Conservation (phyloP, 352 stramenopile species). For the Phytophthora chlamydospora region DNA sequence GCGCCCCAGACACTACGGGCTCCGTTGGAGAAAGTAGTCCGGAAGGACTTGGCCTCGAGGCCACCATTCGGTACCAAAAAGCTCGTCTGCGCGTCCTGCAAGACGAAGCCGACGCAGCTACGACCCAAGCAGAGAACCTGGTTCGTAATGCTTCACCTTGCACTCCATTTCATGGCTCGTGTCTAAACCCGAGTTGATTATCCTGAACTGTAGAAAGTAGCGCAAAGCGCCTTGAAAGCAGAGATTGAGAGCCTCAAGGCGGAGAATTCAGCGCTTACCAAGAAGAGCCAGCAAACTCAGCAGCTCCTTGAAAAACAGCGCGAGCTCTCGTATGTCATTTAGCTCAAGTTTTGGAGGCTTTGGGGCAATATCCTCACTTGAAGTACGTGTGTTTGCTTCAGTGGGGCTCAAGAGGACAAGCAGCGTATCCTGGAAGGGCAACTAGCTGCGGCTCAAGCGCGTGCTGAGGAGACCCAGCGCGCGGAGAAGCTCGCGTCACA, state of each 20-base stretch:
- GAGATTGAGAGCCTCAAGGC: slow-evolving; percentile 56
- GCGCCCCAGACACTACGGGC: slow-evolving; percentile 3
- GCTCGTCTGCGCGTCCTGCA: slow-evolving; percentile 73
- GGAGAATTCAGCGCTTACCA: slow-evolving; percentile 52
- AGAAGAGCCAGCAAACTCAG: slow-evolving; percentile 72
- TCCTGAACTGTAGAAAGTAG: slow-evolving; percentile 38
- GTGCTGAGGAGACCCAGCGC: slow-evolving; percentile 58
- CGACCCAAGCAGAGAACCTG: slow-evolving; percentile 48
- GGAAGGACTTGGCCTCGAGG: slow-evolving; percentile 59
- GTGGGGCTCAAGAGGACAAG: slow-evolving; percentile 69
- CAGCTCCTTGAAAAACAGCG: slow-evolving; percentile 80
- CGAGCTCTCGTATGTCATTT: slow-evolving; percentile 59
- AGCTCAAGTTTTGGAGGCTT: background rate
- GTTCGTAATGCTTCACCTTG: slow-evolving; percentile 25
- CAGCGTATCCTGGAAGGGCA: slow-evolving; percentile 77
- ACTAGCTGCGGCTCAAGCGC: slow-evolving; percentile 50
- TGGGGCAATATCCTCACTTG: background rate
- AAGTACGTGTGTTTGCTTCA: slow-evolving; percentile 20
- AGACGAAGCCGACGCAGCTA: slow-evolving; percentile 61
- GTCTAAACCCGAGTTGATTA: background rate
- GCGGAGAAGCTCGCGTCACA: slow-evolving; percentile 69
- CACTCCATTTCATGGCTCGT: no score
- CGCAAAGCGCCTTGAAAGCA: slow-evolving; percentile 37
- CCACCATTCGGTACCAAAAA: slow-evolving; percentile 78
- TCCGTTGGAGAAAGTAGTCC: slow-evolving; percentile 14